Base-by-base conservation (phyloP, 1,284 basidiomycete genomes). In the Cutaneotrichosporon sp. region DNA sequence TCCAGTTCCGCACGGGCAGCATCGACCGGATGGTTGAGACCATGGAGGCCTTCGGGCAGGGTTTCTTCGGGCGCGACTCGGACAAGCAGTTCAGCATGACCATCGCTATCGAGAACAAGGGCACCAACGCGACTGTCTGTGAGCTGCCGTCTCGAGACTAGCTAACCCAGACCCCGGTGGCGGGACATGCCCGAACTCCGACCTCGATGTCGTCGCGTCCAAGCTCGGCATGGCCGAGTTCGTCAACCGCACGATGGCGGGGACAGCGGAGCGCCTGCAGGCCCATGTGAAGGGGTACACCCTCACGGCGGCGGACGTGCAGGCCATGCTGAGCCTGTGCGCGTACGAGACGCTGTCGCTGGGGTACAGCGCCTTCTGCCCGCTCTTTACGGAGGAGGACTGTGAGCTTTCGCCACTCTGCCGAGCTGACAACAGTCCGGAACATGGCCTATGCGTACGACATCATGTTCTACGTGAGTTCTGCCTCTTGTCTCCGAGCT, bases 301-400 rank as follows among this genome's bases (percentile, higher is more conserved):
- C 22, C n/a, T 56, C 16, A 56, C 54, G 10, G 42, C 70, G 5
- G 66, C 70, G 25, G 75, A 79, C 54, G 63, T 72, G 20, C 49
- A 65, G 24, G 62, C 73, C 7, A 76, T 80, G 76, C 63, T 79
- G 18, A 69, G 76, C 59, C 69, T 79, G 2, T 93, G 91, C 72
- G 87, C 90, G 8, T 93, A 92, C 69, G 91, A 94, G 87, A 95
- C 93, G 3, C 91, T 94, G 43, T 89, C 92, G 0, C 83, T 95
- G 16, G 94, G 93, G 2, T 94, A 90, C 72, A 92, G 89, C 29
- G 88, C 87, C 67, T 97, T 95, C 80, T 97, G 95, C 70, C 85
- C 86, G 55, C 81, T 97, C 1, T 97, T 97, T 79, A 93, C 90
- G 0, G 83, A 89, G 72, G 87, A 91, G 50, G 93, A 97, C 76